phyloP scores from a whole-genome alignment of 768 basidiomycete species.

The Naganishia vishniacii region DNA sequence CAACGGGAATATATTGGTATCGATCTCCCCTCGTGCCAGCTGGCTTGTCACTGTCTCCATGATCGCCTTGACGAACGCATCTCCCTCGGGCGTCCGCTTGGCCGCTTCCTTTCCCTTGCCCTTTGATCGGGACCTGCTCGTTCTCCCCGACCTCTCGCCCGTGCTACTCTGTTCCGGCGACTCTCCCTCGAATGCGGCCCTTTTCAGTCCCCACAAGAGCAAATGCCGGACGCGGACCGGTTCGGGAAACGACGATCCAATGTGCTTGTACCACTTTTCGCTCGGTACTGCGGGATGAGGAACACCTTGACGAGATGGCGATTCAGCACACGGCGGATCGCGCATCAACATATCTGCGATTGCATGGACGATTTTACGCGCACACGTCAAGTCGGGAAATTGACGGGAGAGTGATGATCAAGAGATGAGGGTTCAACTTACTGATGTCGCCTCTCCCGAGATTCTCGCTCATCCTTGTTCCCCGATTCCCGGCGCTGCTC shows the following conservation, averaged over 20 bases:
- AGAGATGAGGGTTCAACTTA: conserved; percentile 27
- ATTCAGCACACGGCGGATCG: conserved; percentile 20
- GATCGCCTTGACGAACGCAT: conserved; percentile 40
- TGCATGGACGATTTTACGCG: not conserved
- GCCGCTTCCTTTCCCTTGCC: conserved; percentile 29
- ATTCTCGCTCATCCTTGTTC: conserved; percentile 43
- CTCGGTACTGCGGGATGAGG: conserved; percentile 41
- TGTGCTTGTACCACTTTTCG: conserved; percentile 41
- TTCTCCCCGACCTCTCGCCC: not conserved
- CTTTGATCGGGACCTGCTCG: conserved; percentile 29
- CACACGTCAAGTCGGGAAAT: conserved; percentile 1
- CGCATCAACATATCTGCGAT: conserved; percentile 5
- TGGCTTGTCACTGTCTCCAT: conserved; percentile 41
- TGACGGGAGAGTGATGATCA: no score
- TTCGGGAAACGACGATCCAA: conserved; percentile 39
- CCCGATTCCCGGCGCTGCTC: conserved; percentile 39
- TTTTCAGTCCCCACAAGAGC: conserved; percentile 41
- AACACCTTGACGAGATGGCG: conserved; percentile 32
- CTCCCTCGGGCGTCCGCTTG: conserved; percentile 39
- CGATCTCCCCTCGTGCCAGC: conserved; percentile 39
- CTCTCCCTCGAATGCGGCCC: conserved; percentile 27
- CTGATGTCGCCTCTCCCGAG: conserved; percentile 45
- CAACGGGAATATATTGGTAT: conserved; percentile 40
- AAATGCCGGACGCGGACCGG: conserved; percentile 43
- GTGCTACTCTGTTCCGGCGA: conserved; percentile 23